Evolutionary conservation across 768 basidiomycete genomes (phyloP), one percentile per base, ranked within the genome.

Genomic region (Suillus tomentosus): DNA sequence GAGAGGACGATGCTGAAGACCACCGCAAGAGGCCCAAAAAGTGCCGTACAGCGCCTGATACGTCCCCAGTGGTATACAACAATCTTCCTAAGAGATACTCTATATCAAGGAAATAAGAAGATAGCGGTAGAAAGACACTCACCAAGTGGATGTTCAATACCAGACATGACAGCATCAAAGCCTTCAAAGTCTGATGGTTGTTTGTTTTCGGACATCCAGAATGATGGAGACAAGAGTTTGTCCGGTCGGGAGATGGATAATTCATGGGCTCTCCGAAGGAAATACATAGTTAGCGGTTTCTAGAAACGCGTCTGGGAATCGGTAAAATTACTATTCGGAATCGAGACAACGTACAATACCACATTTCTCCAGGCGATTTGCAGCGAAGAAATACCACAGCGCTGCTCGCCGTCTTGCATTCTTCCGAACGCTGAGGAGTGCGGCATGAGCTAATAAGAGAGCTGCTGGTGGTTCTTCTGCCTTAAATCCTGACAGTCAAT

Each of bases 21-120:
- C 84, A 83, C 62, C 81, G 81, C 24, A 99, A 79, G 17, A 96
- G 79, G 1, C 85, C 82, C 22, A 96, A 73, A 73, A 98, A 98
- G 64, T 91, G 83, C 50, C 81, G 79, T 34, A 96, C 88, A 9
- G 96, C 95, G 8, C 83, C 85, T 54, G 82, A 81, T 34, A 90
- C 84, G 70, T 96, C 87, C 13, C 96, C 95, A n/a, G 91, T 90
- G 1, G 93, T 94, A 73, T 97, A 99, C 45, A 95, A 79, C 65
- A 99, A 77, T 47, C 96, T 83, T 40, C 94, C 96, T 94, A 61
- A 37, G 62, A 62, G 37, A 40, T 61, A 57, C 51, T n/a, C 27
- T 65, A 61, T 56, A 59, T 63, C 61, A 53, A 14, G 58, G 67
- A 22, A 59, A 53, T 55, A 66, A 61, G 48, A 19, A 56, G 47